Conservation (phyloP, 2,329 filamentous ascomycete genomes). For the Xylaria sp. region DNA sequence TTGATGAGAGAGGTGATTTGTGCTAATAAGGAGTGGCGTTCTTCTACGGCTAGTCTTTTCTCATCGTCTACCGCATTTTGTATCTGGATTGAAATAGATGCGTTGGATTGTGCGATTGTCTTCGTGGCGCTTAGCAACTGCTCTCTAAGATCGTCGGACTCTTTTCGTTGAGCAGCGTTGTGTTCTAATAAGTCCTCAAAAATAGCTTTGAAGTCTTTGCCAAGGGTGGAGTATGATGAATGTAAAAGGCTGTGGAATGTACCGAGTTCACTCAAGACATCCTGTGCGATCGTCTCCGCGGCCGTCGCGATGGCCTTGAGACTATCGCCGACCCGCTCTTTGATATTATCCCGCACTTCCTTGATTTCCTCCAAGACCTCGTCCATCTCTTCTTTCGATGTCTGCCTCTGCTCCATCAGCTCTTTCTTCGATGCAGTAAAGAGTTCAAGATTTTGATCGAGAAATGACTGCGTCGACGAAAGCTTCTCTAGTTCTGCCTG, state of each 20-base stretch:
- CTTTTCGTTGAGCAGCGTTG: constrained; percentile 78
- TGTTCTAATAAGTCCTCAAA: constrained; percentile 85
- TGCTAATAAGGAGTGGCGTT: constrained; percentile 77
- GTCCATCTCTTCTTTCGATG: constrained; percentile 87
- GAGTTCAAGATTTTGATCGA: constrained; percentile 74
- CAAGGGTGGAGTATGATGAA: constrained; percentile 83
- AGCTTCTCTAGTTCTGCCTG: constrained; percentile 78
- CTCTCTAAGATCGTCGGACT: constrained; percentile 77
- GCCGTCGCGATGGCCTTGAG: constrained; percentile 84
- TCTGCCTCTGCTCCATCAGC: constrained; percentile 73
- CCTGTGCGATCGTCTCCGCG: constrained; percentile 87
- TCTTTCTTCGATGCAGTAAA: constrained; percentile 76
- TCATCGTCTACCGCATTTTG: constrained; percentile 80
- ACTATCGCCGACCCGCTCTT: constrained; percentile 84
- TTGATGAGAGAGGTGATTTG: constrained; percentile 84
- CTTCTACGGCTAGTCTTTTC: constrained; percentile 74
- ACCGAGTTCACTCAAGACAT: constrained; percentile 86
- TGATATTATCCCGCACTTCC: constrained; percentile 87
- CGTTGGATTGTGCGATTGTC: constrained; percentile 75
- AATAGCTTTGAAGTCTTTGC: constrained; percentile 84
- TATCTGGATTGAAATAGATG: constrained; percentile 72
- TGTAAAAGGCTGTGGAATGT: constrained; percentile 89
- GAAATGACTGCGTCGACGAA: constrained; percentile 73
- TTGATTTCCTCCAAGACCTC: constrained; percentile 92
- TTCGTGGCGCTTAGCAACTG: constrained; percentile 78